Evolutionary conservation across 2,329 filamentous ascomycete genomes (phyloP), one percentile per base, ranked within the genome.

Genomic region (Simplicillium sp.): DNA sequence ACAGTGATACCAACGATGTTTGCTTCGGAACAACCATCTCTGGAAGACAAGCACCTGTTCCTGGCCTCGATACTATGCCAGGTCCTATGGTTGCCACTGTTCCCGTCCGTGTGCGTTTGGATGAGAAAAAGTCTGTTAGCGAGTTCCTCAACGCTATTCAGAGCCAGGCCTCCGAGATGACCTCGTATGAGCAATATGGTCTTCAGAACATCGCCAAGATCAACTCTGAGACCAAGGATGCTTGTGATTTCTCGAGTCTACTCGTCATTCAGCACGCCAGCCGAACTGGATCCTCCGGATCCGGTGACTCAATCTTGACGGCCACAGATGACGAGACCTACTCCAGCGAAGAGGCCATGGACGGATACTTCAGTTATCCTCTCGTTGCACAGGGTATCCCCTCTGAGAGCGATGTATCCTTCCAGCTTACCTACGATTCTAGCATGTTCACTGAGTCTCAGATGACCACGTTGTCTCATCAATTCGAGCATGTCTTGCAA

Each of bases 11-110:
- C 13, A 53, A 60, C 14, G 71, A 76, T 41, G 61, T 75, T 5
- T 58, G 75, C 11, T 74, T 75, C 40, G 72, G 71, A n/a, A 69
- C 72, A 54, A 75, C 71, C 0, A 58, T 76, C 1, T 73, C 70
- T 0, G 73, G 73, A 4, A 67, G 73, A 17, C 64, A 66, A 39
- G 60, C 61, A 2, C 56, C 63, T 0, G 56, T 68, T 25, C 51
- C 55, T 1, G 66, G 63, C 1, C 55, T 64, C 50, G 66, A 72
- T 39, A 55, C 68, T 41, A 71, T 76, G 18, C 65, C 71, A 43
- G 73, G 70, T 0, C 73, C 73, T 1, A 71, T 73, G 60, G 71
- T 76, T 40, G 67, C 70, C 4, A 76, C 73, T 0, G 64, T 76
- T 3, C 73, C 73, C 1, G 58, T 74, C 12, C 64, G 70, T 11